Evolutionary conservation across 441 rosid species (phyloP).

Genomic region (Manihot esculenta): DNA sequence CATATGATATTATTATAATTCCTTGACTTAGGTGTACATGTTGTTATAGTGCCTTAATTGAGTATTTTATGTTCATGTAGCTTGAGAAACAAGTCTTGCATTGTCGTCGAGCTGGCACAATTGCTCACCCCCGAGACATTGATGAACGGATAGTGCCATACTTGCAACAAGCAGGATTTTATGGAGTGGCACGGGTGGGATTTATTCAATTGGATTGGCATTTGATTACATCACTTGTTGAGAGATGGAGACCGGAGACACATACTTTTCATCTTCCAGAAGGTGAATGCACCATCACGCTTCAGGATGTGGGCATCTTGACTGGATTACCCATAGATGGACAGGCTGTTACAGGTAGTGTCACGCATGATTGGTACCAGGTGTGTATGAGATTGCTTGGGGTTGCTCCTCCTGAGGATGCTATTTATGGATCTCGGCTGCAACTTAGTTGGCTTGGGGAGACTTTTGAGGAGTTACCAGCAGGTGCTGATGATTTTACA

Average conservation of each 20-base stretch:
- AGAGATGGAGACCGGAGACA: conserved; percentile 42
- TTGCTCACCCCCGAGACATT: not conserved
- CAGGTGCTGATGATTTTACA: not conserved
- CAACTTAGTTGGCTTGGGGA: conserved; percentile 5
- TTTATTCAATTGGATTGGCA: conserved; percentile 37
- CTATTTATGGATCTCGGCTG: not conserved
- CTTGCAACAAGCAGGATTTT: conserved; percentile 21
- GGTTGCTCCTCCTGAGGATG: not conserved
- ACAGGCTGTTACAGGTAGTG: conserved; percentile 1
- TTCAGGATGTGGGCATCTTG: not conserved
- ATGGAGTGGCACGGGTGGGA: conserved; percentile 32
- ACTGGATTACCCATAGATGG: conserved; percentile 6
- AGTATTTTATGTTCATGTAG: not conserved
- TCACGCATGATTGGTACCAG: not conserved
- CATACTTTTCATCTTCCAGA: conserved; percentile 41
- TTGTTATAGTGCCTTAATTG: no score
- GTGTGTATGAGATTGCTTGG: not conserved
- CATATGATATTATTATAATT: not conserved
- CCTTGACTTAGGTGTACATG: not conserved
- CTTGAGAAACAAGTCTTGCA: conserved; percentile 7
- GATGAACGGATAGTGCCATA: conserved; percentile 1
- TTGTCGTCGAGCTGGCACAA: not conserved
- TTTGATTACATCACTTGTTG: conserved; percentile 36
- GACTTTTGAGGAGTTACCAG: not conserved
- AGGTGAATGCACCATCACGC: conserved; percentile 26